A percentile compares a stretch with the other conserved stretches of the same genome.
These are phyloP conservation scores for Cryptococcus amylolentus DNA, from an alignment of 1,284 basidiomycete species.

Conservation along the genomic window DNA sequence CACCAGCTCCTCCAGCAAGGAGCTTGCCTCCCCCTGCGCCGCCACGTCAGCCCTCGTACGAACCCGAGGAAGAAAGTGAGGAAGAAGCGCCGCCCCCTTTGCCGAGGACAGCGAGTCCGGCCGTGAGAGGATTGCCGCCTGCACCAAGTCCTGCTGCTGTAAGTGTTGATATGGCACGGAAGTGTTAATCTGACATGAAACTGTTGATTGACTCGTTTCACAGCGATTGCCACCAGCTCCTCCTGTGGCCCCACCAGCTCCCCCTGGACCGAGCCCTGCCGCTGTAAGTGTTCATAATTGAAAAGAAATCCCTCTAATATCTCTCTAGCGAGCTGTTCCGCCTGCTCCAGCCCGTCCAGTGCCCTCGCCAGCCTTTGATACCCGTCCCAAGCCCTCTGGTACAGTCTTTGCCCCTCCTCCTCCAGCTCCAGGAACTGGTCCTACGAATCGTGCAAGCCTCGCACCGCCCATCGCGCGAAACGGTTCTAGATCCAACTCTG, in stretches of 20 bases:
- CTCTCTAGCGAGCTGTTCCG: not conserved
- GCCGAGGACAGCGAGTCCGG: slow-evolving; percentile 32
- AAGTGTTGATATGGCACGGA: not conserved
- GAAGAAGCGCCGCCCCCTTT: slow-evolving; percentile 32
- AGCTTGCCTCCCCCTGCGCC: slow-evolving; percentile 23
- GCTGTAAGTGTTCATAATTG: slow-evolving; percentile 9
- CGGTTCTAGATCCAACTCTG: slow-evolving; percentile 4
- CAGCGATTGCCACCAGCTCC: slow-evolving; percentile 3
- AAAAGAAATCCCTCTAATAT: too few relatives aligned
- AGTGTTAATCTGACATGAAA: not conserved
- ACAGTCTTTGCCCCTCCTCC: slow-evolving; percentile 32
- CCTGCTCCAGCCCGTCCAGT: slow-evolving; percentile 12
- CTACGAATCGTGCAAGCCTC: slow-evolving; percentile 18
- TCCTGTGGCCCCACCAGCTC: slow-evolving; percentile 16
- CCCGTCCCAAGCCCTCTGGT: slow-evolving; percentile 22
- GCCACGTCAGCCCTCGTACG: slow-evolving; percentile 24
- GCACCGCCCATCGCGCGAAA: slow-evolving; percentile 25
- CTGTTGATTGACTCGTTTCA: not conserved
- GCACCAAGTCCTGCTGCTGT: slow-evolving; percentile 1
- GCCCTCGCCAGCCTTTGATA: slow-evolving; percentile 15
- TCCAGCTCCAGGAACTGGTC: slow-evolving; percentile 24
- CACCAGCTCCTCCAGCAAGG: slow-evolving; percentile 1
- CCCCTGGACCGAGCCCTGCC: slow-evolving; percentile 30
- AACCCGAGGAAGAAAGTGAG: slow-evolving; percentile 50
- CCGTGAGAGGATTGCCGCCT: slow-evolving; percentile 22